Conservation (phyloP, 768 basidiomycete species). For the Serendipita sp. region DNA sequence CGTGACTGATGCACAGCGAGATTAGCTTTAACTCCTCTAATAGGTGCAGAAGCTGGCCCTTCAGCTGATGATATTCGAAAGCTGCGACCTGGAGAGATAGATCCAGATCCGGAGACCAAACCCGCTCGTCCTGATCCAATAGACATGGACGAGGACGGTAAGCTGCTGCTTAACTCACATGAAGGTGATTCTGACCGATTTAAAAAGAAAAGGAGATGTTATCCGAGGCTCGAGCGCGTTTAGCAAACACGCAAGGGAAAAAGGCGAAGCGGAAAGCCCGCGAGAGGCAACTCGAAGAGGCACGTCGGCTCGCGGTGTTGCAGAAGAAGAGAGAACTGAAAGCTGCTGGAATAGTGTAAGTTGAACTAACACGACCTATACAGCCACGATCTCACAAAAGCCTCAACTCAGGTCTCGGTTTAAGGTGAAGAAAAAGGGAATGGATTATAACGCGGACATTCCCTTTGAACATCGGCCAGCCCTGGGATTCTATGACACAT, state of each 20-base stretch:
- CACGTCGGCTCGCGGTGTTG: conserved; percentile 78
- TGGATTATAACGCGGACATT: conserved; percentile 99
- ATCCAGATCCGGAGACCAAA: conserved; percentile 97
- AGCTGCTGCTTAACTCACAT: conserved; percentile 14
- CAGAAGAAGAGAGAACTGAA: conserved; percentile 98
- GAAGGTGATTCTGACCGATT: conserved; percentile 6
- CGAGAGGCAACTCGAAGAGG: conserved; percentile 94
- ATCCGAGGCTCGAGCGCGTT: conserved; percentile 91
- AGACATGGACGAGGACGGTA: conserved; percentile 99
- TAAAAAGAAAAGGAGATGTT: conserved; percentile 93
- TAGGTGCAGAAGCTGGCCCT: conserved; percentile 46
- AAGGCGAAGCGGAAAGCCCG: conserved; percentile 98
- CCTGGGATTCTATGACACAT: conserved; percentile 91
- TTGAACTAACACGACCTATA: conserved; percentile 10
- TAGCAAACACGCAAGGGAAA: conserved; percentile 98
- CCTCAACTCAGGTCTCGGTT: conserved; percentile 52
- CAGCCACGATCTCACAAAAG: not conserved
- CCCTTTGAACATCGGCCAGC: conserved; percentile 97
- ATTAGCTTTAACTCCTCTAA: not conserved
- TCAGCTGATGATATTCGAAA: conserved; percentile 85
- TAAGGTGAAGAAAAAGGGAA: conserved; percentile 91
- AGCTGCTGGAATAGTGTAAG: conserved; percentile 91
- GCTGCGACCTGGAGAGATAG: conserved; percentile 89
- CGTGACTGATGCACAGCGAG: conserved; percentile 7
- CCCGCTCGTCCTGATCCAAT: conserved; percentile 97